A percentile compares a stretch with the other conserved stretches of the same genome.
Conservation (phyloP, 2,329 filamentous ascomycete genomes). For the Sphaerulina vaccinii region DNA sequence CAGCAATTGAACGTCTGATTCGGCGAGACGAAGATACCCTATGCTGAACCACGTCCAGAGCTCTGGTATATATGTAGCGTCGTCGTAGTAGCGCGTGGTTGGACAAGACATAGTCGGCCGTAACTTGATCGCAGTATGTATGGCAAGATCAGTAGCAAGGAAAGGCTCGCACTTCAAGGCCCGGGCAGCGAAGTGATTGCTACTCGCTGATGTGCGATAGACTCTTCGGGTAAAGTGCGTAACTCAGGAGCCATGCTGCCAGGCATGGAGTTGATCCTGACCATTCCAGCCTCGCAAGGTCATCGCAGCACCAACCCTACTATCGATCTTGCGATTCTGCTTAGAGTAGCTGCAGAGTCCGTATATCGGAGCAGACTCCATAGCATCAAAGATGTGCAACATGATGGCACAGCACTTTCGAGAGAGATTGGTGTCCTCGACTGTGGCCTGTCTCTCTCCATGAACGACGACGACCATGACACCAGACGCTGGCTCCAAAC, state of each 20-base stretch:
- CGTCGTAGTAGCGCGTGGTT: slow-evolving; percentile 9
- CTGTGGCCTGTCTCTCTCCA: too few relatives aligned
- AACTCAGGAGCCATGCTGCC: neutral
- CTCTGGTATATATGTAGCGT: slow-evolving; percentile 1
- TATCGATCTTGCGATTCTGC: too few relatives aligned
- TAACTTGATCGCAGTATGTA: neutral
- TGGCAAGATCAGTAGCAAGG: too few relatives aligned
- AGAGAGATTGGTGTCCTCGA: too few relatives aligned
- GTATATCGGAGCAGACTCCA: too few relatives aligned
- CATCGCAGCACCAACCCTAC: too few relatives aligned
- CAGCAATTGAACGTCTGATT: neutral
- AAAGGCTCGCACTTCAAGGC: neutral
- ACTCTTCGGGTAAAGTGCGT: neutral
- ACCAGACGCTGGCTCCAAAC: too few relatives aligned
- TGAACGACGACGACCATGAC: too few relatives aligned
- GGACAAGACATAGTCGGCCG: slow-evolving; percentile 6
- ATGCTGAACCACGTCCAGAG: slow-evolving; percentile 15
- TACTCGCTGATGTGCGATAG: neutral
- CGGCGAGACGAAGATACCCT: neutral
- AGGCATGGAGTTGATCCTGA: neutral
- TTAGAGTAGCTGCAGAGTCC: too few relatives aligned
- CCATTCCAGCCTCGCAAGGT: neutral
- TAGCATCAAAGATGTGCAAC: too few relatives aligned
- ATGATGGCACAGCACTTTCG: too few relatives aligned
- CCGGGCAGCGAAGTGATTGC: neutral